Conservation (phyloP, 352 stramenopile species). For the Phytophthora kernoviae region DNA sequence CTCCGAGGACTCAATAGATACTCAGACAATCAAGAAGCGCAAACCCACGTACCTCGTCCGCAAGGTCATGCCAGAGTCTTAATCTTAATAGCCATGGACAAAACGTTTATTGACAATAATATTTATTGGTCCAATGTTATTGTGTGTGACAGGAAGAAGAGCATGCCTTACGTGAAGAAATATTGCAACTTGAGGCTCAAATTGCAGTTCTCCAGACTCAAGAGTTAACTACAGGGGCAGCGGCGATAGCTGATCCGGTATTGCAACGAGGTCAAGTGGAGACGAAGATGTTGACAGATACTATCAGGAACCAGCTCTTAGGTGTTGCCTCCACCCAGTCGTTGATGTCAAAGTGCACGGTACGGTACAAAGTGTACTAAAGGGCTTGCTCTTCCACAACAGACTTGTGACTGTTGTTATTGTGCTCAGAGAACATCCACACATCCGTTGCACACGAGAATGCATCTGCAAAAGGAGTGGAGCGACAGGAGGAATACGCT, state of each 20-base stretch:
- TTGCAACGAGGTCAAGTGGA: slow-evolving; percentile 10
- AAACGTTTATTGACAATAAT: neutral
- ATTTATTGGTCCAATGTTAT: neutral
- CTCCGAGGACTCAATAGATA: slow-evolving; percentile 4
- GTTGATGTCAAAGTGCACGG: slow-evolving; percentile 21
- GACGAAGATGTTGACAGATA: slow-evolving; percentile 8
- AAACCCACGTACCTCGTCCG: slow-evolving; percentile 28
- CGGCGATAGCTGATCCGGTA: slow-evolving; percentile 5
- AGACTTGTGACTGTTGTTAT: too few relatives aligned
- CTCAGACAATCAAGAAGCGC: slow-evolving; percentile 21
- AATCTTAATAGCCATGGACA: too few relatives aligned
- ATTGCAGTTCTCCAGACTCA: slow-evolving; percentile 17
- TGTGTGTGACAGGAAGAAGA: slow-evolving; percentile 6
- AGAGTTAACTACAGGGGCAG: slow-evolving; percentile 11
- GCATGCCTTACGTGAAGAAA: slow-evolving; percentile 7
- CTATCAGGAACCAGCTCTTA: slow-evolving; percentile 15
- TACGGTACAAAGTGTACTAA: slow-evolving; percentile 4
- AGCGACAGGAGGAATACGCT: slow-evolving; percentile 18
- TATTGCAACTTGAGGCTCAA: slow-evolving; percentile 21
- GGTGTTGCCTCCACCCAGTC: slow-evolving; percentile 21
- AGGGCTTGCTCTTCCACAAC: too few relatives aligned
- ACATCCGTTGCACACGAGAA: slow-evolving; percentile 24
- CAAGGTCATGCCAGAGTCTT: slow-evolving; percentile 7
- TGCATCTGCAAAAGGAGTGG: slow-evolving; percentile 25
- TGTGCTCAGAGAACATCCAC: slow-evolving; percentile 11